Percentiles rank a stretch among this genome's conserved stretches.
These are phyloP conservation scores for Hortiboletus campestris DNA, from an alignment of 768 basidiomycete genomes.

Conservation along the genomic window DNA sequence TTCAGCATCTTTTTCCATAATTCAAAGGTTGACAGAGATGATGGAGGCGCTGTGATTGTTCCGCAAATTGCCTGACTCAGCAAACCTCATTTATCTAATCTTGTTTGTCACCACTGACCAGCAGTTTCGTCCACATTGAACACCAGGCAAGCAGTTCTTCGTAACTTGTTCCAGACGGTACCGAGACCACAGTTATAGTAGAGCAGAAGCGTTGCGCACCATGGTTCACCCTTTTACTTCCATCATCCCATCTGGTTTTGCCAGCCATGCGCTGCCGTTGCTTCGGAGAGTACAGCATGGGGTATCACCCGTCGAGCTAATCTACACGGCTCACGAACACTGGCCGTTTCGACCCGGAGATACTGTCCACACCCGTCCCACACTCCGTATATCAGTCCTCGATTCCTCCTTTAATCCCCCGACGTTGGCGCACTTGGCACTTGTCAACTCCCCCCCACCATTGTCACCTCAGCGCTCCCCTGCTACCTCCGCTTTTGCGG, in stretches of 20 bases:
- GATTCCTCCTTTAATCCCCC: conserved; percentile 96
- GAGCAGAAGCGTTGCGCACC: neutral
- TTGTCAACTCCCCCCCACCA: conserved; percentile 48
- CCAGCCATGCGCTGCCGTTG: conserved; percentile 18
- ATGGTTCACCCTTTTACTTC: conserved; percentile 9
- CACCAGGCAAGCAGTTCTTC: conserved; percentile 1
- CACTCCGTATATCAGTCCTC: conserved; percentile 65
- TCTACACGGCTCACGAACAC: conserved; percentile 54
- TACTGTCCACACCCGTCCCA: conserved; percentile 6
- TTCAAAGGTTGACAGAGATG: conserved; percentile 15
- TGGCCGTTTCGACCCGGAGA: conserved; percentile 58
- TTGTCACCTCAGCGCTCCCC: conserved; percentile 13
- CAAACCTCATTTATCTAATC: conserved; percentile 21
- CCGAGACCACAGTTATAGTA: neutral
- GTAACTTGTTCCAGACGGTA: neutral
- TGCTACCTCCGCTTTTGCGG: neutral
- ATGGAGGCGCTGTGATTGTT: neutral
- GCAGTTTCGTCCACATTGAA: neutral
- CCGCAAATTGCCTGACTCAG: conserved; percentile 22
- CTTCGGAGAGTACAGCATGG: conserved; percentile 43
- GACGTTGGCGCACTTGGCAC: conserved; percentile 77
- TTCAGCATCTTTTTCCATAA: conserved; percentile 74
- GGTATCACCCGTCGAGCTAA: conserved; percentile 51
- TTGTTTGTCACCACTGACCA: conserved; percentile 1
- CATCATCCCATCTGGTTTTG: conserved; percentile 16